phyloP scores from a whole-genome alignment of 371 early-diverging fungal species.

The Actinomortierella wolfii region DNA sequence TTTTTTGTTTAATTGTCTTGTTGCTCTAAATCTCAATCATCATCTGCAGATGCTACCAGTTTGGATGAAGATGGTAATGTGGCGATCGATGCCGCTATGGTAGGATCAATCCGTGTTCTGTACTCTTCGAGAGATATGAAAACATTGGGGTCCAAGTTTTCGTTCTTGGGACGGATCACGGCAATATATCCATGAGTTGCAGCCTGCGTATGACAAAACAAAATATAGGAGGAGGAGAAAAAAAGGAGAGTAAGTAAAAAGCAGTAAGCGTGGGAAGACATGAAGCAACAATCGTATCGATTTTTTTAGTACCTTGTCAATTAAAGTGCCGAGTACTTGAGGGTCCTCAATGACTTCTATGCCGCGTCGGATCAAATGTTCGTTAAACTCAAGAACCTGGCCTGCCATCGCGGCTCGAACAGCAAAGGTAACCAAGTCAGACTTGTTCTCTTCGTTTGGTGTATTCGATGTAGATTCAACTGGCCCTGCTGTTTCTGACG shows the following conservation, averaged over 20 bases:
- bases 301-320: conserved; percentile 23
- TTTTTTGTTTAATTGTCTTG: background rate
- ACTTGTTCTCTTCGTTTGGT: too few relatives aligned
- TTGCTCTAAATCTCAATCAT: too few relatives aligned
- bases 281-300: too few relatives aligned
- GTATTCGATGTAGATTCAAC: too few relatives aligned
- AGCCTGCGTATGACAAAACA: conserved; percentile 12
- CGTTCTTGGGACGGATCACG: conserved; percentile 33
- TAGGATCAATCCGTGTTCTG: too few relatives aligned
- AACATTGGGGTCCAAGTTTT: conserved; percentile 24
- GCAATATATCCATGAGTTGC: conserved; percentile 43
- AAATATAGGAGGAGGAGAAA: background rate
- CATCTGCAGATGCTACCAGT: background rate
- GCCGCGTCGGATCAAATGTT: conserved; percentile 15
- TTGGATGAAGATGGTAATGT: too few relatives aligned
- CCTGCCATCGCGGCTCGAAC: conserved; percentile 23
- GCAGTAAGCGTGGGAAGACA: too few relatives aligned
- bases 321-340: conserved; percentile 17
- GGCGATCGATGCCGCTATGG: too few relatives aligned
- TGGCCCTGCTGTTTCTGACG: too few relatives aligned
- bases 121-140: conserved; percentile 24
- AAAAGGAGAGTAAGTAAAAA: too few relatives aligned
- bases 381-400: conserved; percentile 36
- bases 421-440: conserved; percentile 22
- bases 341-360: conserved; percentile 17